phyloP scores from a whole-genome alignment of 2,329 filamentous ascomycete genomes.

The Colletotrichum navitas region DNA sequence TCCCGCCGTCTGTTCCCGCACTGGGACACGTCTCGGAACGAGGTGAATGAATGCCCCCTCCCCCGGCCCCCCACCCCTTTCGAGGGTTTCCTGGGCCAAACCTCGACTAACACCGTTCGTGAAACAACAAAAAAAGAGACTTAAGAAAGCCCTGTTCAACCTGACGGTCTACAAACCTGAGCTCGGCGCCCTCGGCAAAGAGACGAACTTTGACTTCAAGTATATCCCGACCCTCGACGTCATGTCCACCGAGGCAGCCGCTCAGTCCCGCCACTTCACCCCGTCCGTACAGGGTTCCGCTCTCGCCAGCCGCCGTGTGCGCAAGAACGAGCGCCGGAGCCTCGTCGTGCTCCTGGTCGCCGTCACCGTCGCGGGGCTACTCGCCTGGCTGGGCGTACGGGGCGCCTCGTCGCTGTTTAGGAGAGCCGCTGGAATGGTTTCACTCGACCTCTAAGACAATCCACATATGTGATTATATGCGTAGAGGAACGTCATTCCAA shows the following conservation, averaged over 20 bases:
- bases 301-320: slow-evolving; percentile 49
- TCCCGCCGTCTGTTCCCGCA: slow-evolving; percentile 53
- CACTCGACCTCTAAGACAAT: neutral
- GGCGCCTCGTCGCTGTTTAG: slow-evolving; percentile 30
- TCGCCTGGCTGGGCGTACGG: slow-evolving; percentile 47
- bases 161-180: slow-evolving; percentile 72
- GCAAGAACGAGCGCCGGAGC: slow-evolving; percentile 53
- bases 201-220: slow-evolving; percentile 78
- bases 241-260: slow-evolving; percentile 50
- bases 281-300: slow-evolving; percentile 43
- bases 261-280: neutral
- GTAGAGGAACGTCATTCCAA: neutral
- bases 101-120: neutral
- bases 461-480: neutral
- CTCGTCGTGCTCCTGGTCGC: slow-evolving; percentile 59
- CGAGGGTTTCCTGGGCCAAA: neutral
- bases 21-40: slow-evolving; percentile 54
- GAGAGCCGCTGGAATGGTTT: slow-evolving; percentile 15
- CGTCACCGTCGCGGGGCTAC: slow-evolving; percentile 46
- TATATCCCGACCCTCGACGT: slow-evolving; percentile 67
- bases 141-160: slow-evolving; percentile 57
- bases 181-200: slow-evolving; percentile 70
- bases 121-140: slow-evolving; percentile 44
- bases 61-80: neutral
- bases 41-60: slow-evolving; percentile 43